phyloP scores from a whole-genome alignment of 495 filamentous ascomycete genomes.

The Penicillium atrosanguineum region DNA sequence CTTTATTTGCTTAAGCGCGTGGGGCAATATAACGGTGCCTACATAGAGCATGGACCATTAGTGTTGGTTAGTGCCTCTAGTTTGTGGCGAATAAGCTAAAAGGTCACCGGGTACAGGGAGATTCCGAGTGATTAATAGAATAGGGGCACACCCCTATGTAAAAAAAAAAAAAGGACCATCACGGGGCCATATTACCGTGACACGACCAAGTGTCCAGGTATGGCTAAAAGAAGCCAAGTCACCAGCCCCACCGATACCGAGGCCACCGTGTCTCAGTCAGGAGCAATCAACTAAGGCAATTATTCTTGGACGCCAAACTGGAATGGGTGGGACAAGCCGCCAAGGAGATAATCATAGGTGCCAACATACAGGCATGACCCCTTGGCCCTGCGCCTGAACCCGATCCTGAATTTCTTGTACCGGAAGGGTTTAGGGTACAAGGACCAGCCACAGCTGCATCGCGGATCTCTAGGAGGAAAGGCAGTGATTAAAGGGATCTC shows the following conservation, averaged over 20 bases:
- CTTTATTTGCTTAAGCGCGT: neutral
- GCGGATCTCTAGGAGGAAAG: neutral
- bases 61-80: neutral
- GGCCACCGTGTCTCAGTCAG: neutral
- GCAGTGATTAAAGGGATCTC: neutral
- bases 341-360: neutral
- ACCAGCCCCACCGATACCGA: neutral
- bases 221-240: neutral
- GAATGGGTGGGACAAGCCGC: neutral
- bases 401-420: neutral
- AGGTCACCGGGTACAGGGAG: neutral
- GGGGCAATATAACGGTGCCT: neutral
- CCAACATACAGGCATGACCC: neutral
- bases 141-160: neutral
- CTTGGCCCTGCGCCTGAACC: neutral
- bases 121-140: neutral
- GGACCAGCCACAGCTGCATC: neutral
- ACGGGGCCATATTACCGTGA: neutral
- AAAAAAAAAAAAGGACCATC: neutral
- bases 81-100: neutral
- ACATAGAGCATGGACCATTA: neutral
- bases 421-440: neutral
- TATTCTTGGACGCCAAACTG: neutral
- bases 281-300: neutral
- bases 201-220: neutral